Evolutionary conservation across 2,329 filamentous ascomycete species (phyloP), one percentile per base, ranked within the genome.

Genomic region (Scytalidium sp.): DNA sequence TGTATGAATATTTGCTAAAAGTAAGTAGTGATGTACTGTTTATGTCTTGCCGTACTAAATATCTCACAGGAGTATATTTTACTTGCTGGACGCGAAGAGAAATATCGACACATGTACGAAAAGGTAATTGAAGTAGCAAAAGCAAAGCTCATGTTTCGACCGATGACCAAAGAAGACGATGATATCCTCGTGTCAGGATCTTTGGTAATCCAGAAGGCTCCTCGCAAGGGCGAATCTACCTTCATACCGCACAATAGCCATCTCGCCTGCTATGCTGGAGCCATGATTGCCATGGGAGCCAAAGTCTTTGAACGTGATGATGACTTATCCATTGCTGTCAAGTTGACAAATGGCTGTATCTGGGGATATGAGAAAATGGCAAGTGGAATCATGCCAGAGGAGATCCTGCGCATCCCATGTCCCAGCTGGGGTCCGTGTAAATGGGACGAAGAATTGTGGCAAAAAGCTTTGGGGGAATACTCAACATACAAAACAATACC

Each of bases 221-320:
- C 23, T 21, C 17, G 13, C 7, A 41, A 41, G 39, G 15, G 41
- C 2, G 42, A 44, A 10, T 36, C 49, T 20, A n/a, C 45, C 17
- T 23, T 49, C 6, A 19, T 52, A 20, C 36, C 55, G 11, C 41
- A 54, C 43, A 70, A 75, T 9, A 79, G 87, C 56, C 86, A 90
- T 64, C 72, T 90, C 1, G 78, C 78, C 3, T 90, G 87, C 65
- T 90, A 87, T 60, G 72, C 79, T 5, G 86, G 86, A 6, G 87
- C 84, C 13, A 83, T 86, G 71, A 81, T 87, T 45, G 85, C 75
- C 2, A 75, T 90, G 36, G 82, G 79, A 1, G 84, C 84, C 1
- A 79, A 76, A 52, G 68, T 89, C 25, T 79, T 87, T 52, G 59
- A 72, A 43, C 71, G 68, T 1, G 67, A 70, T 0, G 71, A 76